Evolutionary conservation across 1,284 basidiomycete genomes (phyloP).

Genomic region (Trametes polyzona): DNA sequence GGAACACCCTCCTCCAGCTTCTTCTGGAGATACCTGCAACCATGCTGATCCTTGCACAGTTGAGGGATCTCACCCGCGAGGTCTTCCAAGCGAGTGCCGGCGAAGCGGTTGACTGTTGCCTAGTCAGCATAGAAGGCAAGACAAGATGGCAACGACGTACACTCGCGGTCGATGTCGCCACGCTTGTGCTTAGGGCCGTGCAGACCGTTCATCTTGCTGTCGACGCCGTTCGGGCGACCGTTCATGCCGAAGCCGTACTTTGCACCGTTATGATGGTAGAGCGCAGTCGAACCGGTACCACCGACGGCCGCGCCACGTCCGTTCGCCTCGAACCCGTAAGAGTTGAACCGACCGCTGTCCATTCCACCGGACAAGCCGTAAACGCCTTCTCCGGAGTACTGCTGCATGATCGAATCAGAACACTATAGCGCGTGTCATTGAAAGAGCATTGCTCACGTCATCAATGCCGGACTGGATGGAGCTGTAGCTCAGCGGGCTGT

Average conservation of each 20-base stretch:
- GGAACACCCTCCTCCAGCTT: slow-evolving; percentile 96
- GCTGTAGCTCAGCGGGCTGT: slow-evolving; percentile 53
- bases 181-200: slow-evolving; percentile 93
- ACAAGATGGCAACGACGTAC: slow-evolving; percentile 40
- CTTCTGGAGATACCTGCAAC: slow-evolving; percentile 98
- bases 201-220: slow-evolving; percentile 84
- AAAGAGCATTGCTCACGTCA: slow-evolving; percentile 37
- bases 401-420: slow-evolving; percentile 34
- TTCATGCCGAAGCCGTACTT: slow-evolving; percentile 73
- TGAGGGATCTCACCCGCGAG: slow-evolving; percentile 92
- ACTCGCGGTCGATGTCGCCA: slow-evolving; percentile 91
- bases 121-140: neutral
- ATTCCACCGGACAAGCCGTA: slow-evolving; percentile 57
- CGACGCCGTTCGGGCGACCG: slow-evolving; percentile 50
- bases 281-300: slow-evolving; percentile 73
- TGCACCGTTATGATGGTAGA: slow-evolving; percentile 80
- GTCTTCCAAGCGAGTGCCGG: slow-evolving; percentile 94
- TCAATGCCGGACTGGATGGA: slow-evolving; percentile 56
- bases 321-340: slow-evolving; percentile 66
- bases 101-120: slow-evolving; percentile 85
- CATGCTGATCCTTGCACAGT: slow-evolving; percentile 98
- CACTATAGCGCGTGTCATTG: neutral
- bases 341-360: slow-evolving; percentile 59
- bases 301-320: slow-evolving; percentile 46
- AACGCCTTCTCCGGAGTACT: slow-evolving; percentile 64